Conservation (phyloP, 768 basidiomycete species). For the Kondoa subrosea region DNA sequence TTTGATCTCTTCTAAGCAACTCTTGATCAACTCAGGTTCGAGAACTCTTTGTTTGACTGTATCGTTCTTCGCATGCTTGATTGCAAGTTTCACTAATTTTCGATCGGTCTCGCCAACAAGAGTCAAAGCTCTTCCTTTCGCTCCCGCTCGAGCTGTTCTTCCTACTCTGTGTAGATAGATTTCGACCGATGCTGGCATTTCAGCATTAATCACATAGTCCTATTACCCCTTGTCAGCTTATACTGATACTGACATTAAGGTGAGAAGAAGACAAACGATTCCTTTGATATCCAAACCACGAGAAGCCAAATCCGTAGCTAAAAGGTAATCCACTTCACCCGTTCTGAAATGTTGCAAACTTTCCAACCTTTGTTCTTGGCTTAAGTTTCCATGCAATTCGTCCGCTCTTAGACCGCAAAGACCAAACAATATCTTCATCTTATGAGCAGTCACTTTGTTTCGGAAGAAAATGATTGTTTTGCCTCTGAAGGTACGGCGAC, state of each 20-base stretch:
- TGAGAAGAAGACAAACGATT: constrained; percentile 36
- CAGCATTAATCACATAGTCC: constrained; percentile 95
- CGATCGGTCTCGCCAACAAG: constrained; percentile 90
- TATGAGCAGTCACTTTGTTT: constrained; percentile 93
- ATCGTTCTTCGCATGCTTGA: constrained; percentile 64
- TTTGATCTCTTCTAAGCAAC: constrained; percentile 54
- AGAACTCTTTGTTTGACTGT: constrained; percentile 68
- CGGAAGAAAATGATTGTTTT: constrained; percentile 83
- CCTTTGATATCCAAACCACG: constrained; percentile 95
- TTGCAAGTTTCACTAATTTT: constrained; percentile 86
- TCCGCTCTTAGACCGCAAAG: constrained; percentile 65
- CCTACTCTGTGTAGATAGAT: constrained; percentile 86
- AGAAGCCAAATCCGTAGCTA: constrained; percentile 91
- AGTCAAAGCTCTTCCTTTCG: constrained; percentile 79
- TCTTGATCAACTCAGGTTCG: constrained; percentile 53
- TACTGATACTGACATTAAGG: neutral
- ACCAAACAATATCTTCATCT: constrained; percentile 83
- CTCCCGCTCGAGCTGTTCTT: constrained; percentile 42
- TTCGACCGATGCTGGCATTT: constrained; percentile 83
- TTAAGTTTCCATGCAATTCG: constrained; percentile 86
- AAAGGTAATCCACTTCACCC: constrained; percentile 69
- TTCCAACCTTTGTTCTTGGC: constrained; percentile 87
- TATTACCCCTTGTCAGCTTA: neutral
- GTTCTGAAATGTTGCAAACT: constrained; percentile 76
- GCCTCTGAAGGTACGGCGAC: constrained; percentile 68